Evolutionary conservation across 345 rosid genomes (phyloP).

Genomic region (sweet orange (Citrus sinensis)): DVS_A1.0 CM039166.1:20209501-20210000

Average conservation of each 20-base stretch:
- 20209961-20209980: constrained; percentile 61
- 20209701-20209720: background rate
- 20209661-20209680: background rate
- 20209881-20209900: constrained; percentile 40
- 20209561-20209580: constrained; percentile 45
- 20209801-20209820: constrained; percentile 72
- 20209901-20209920: constrained; percentile 61
- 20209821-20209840: constrained; percentile 51
- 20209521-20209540: constrained; percentile 59
- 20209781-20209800: constrained; percentile 49
- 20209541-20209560: constrained; percentile 51
- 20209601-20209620: constrained; percentile 53
- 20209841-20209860: constrained; percentile 46
- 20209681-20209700: background rate
- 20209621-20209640: constrained; percentile 26
- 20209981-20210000: constrained; percentile 62
- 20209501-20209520: constrained; percentile 56
- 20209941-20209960: constrained; percentile 78
- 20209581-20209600: constrained; percentile 36
- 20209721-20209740: background rate
- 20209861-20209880: constrained; percentile 57
- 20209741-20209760: background rate
- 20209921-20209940: constrained; percentile 89
- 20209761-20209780: constrained; percentile 3
- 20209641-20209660: background rate